phyloP scores from a whole-genome alignment of 805 yeast genomes.

The Zygotorulaspora danielsina region DNA sequence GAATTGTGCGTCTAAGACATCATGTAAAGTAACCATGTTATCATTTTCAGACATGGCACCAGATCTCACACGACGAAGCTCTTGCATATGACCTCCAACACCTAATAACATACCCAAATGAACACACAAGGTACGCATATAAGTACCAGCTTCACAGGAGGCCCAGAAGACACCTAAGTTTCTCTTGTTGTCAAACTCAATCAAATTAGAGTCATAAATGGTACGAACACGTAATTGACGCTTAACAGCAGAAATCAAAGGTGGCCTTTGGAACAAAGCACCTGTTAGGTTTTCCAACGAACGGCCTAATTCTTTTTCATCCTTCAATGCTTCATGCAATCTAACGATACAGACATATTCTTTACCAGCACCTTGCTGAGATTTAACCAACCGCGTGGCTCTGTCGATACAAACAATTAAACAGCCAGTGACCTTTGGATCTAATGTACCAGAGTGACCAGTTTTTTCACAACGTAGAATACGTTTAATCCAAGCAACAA shows the following conservation, averaged over 20 bases:
- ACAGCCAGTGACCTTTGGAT: constrained; percentile 98
- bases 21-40: constrained; percentile 91
- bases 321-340: constrained; percentile 88
- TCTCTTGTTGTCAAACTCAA: constrained; percentile 95
- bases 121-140: constrained; percentile 98
- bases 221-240: constrained; percentile 98
- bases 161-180: constrained; percentile 99
- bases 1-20: constrained; percentile 98
- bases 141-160: constrained; percentile 99
- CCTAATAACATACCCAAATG: constrained; percentile 97
- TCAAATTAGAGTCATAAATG: constrained; percentile 89
- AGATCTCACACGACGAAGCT: constrained; percentile 96
- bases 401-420: constrained; percentile 96
- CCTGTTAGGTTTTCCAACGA: constrained; percentile 93
- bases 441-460: constrained; percentile 98
- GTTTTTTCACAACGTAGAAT: constrained; percentile 94
- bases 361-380: constrained; percentile 99
- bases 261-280: constrained; percentile 98
- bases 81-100: constrained; percentile 99
- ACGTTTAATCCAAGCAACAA: constrained; percentile 98
- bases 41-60: constrained; percentile 92
- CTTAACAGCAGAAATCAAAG: constrained; percentile 97
- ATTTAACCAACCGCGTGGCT: constrained; percentile 95
- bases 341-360: constrained; percentile 98
- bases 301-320: constrained; percentile 83